Percentiles rank a stretch among this genome's conserved stretches.
Evolutionary conservation across 2,329 filamentous ascomycete genomes (phyloP).

Genomic region (Xylaria sp.): DNA sequence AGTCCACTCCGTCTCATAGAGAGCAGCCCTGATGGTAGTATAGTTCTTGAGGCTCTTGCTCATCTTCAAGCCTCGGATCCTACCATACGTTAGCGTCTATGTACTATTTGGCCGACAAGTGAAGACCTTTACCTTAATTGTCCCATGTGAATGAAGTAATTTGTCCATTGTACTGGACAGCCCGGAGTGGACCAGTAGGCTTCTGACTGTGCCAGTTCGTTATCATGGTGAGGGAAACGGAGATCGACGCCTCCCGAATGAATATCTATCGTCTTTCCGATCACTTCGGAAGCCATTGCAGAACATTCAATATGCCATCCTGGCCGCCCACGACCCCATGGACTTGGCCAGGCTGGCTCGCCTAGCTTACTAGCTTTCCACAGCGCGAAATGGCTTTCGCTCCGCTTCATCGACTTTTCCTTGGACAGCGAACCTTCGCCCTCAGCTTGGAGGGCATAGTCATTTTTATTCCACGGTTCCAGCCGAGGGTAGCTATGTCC

Average conservation of each 20-base stretch:
- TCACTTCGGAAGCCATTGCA: slow-evolving; percentile 33
- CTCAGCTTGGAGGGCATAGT: slow-evolving; percentile 29
- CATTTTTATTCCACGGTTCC: slow-evolving; percentile 32
- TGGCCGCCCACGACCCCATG: slow-evolving; percentile 31
- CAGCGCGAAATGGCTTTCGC: slow-evolving; percentile 31
- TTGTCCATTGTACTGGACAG: slow-evolving; percentile 25
- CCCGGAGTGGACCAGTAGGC: slow-evolving; percentile 28
- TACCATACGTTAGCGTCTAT: slow-evolving; percentile 23
- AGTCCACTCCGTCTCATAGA: slow-evolving; percentile 25
- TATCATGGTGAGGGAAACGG: slow-evolving; percentile 34
- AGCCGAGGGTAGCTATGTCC: slow-evolving; percentile 30
- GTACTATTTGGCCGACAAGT: neutral
- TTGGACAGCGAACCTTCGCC: slow-evolving; percentile 35
- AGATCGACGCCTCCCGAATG: slow-evolving; percentile 34
- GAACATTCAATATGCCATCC: slow-evolving; percentile 37
- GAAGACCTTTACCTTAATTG: slow-evolving; percentile 29
- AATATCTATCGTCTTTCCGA: slow-evolving; percentile 32
- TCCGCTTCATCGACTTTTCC: slow-evolving; percentile 28
- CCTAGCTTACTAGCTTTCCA: slow-evolving; percentile 36
- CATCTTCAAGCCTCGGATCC: slow-evolving; percentile 35
- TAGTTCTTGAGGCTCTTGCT: slow-evolving; percentile 36
- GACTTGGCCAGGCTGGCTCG: slow-evolving; percentile 34
- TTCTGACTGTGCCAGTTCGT: slow-evolving; percentile 35
- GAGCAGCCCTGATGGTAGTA: slow-evolving; percentile 30
- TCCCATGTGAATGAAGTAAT: slow-evolving; percentile 36